Evolutionary conservation across 192 early-diverging fungal species (phyloP), one percentile per base, ranked within the genome.

Genomic region (Coemansia sp.): DNA sequence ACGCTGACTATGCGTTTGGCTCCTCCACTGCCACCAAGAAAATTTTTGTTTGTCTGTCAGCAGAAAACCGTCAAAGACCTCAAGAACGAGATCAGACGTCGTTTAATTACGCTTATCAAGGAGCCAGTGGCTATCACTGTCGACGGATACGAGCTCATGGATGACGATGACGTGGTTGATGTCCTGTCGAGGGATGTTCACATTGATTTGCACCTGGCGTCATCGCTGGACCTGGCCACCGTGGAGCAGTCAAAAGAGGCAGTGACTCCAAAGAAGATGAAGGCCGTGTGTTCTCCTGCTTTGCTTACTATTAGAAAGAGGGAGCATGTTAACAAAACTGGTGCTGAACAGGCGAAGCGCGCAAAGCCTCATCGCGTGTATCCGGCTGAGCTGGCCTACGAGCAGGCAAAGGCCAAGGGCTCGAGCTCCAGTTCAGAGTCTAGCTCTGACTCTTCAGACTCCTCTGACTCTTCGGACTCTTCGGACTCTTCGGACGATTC

Each of bases 121-220:
- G 63, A 68, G n/a, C 75, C 81, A 3, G 55, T 83, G 15, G 31
- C 39, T 0, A 63, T 83, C 3, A 27, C 57, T 0, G 43, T 44
- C 2, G 63, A 67, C 36, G 81, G 72, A 6, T 78, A 61, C 49
- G 81, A 78, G 66, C 65, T 83, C 34, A 83, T 83, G 81, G 81
- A 83, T 53, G 76, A 83, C 16, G 81, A 78, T 16, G 52, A 64
- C 12, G 77, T 74, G 15, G 20, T 5, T 6, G 77, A 79, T 52
- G 36, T 79, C 15, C 34, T 79, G 31, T 39, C 70, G 7, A 41
- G 57, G 36, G 49, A 46, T 24, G 27, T 27, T 40, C 34, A 34
- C 20, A 44, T 71, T 11, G 33, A 20, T n/a, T 24, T 71, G 36
- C 47, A 63, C 44, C 39, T 71, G 18, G 27, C 47, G 38, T 29